Base-by-base conservation (phyloP, 2,329 filamentous ascomycete genomes). In the Colletotrichum higginsianum region DNA sequence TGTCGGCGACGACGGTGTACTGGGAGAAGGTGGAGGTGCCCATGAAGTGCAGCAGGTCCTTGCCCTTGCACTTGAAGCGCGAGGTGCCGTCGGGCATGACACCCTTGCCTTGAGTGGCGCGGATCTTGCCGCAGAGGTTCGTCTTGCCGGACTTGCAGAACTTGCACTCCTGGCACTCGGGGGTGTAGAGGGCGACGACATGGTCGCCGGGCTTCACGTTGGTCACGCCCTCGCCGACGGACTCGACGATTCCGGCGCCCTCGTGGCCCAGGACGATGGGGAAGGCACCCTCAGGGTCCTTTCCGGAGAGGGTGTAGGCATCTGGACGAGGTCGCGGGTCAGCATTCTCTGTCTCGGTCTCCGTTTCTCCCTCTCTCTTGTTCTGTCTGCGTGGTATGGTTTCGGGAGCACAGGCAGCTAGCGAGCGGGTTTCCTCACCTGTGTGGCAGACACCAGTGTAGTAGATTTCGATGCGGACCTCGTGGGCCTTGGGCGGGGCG, bases 141-240 rank as follows among this genome's bases (percentile, higher is more conserved):
- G 96, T 98, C 92, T 99, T 99, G 86, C 96, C 96, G 52, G 96
- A 98, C 85, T 94, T 96, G 92, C 96, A 99, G 90, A 98, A 98
- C 88, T 98, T 98, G 91, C 96, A 99, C 84, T 98, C 96, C 77
- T 90, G 88, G 87, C 96, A 98, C 87, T 98, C 96, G 75, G 96
- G 96, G 57, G 95, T 98, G 88, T 97, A 97, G 74, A 97, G 92
- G 78, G 94, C 93, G 77, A 96, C 87, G 74, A 98, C 96, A 80
- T 97, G 92, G 86, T 98, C 96, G 76, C 96, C 96, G 61, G 91
- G 90, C 89, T 98, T 98, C 78, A 98, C 96, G 78, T 92, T 95
- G 79, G 94, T 98, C 79, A 98, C 96, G 73, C 94, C 96, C 85
- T 98, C 95, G 76, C 96, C 96, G 72, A 98, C 91, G 38, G 94